Percentiles rank a stretch among this genome's conserved stretches.
phyloP scores from a whole-genome alignment of 1,284 basidiomycete genomes.

The Rhizoctonia solani region DNA sequence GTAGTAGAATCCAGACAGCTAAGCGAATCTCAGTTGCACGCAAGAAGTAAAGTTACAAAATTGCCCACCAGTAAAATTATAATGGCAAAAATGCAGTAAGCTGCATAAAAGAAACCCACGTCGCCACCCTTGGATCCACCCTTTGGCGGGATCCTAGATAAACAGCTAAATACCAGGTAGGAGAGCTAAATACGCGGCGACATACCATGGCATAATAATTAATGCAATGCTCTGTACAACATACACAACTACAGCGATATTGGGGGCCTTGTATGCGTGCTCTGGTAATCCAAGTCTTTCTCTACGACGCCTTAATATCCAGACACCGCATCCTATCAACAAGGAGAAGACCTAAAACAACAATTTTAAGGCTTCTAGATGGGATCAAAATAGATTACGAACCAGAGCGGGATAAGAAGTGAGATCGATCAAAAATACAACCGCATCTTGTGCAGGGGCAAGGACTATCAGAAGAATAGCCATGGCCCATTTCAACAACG shows the following conservation, averaged over 20 bases:
- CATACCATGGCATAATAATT: constrained; percentile 54
- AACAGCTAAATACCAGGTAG: background rate
- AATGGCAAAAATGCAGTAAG: constrained; percentile 44
- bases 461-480: constrained; percentile 59
- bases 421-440: constrained; percentile 51
- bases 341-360: constrained; percentile 52
- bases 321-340: constrained; percentile 50
- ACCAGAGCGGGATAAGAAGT: constrained; percentile 43
- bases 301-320: constrained; percentile 49
- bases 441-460: constrained; percentile 59
- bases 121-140: constrained; percentile 35
- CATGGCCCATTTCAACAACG: constrained; percentile 54
- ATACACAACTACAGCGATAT: constrained; percentile 47
- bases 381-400: too few relatives aligned
- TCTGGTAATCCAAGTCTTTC: constrained; percentile 43
- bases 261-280: constrained; percentile 50
- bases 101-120: constrained; percentile 49
- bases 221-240: constrained; percentile 50
- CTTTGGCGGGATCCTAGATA: constrained; percentile 46
- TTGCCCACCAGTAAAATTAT: constrained; percentile 39
- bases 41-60: constrained; percentile 33
- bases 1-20: constrained; percentile 46
- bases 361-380: too few relatives aligned
- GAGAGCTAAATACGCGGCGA: constrained; percentile 39
- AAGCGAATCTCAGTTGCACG: constrained; percentile 47